phyloP scores from a whole-genome alignment of 1,284 basidiomycete genomes.

The Coriolopsis trogii region DNA sequence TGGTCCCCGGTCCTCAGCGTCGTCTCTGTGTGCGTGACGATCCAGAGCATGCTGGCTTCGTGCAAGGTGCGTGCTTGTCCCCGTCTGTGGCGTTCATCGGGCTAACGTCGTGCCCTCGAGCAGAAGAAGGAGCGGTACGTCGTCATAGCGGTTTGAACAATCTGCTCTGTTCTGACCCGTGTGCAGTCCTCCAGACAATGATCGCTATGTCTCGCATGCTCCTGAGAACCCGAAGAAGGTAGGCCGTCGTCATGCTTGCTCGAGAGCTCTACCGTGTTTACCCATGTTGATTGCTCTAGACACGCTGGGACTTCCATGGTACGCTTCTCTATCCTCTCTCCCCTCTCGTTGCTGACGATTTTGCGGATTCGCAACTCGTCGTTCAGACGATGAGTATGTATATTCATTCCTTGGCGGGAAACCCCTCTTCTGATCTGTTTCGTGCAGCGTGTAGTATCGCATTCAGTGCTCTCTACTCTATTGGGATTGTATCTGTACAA shows the following conservation, averaged over 20 bases:
- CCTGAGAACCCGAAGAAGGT: slow-evolving; percentile 90
- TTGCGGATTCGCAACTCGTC: background rate
- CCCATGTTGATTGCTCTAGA: slow-evolving; percentile 43
- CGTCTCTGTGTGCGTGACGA: slow-evolving; percentile 74
- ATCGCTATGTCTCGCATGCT: slow-evolving; percentile 76
- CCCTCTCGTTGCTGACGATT: background rate
- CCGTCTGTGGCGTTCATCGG: background rate
- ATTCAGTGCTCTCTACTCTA: background rate
- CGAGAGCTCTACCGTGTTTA: slow-evolving; percentile 15
- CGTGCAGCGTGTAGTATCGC: background rate
- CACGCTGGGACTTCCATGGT: slow-evolving; percentile 81
- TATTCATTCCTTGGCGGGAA: background rate
- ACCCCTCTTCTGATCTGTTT: background rate
- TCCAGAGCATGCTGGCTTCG: slow-evolving; percentile 87
- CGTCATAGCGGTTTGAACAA: background rate
- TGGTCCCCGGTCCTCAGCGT: slow-evolving; percentile 87
- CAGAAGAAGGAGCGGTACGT: slow-evolving; percentile 76
- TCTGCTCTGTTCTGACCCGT: background rate
- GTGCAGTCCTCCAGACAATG: slow-evolving; percentile 74
- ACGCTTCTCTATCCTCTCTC: slow-evolving; percentile 21
- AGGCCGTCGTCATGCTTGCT: slow-evolving; percentile 16
- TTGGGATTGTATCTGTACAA: slow-evolving; percentile 4
- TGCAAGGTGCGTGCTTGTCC: slow-evolving; percentile 61
- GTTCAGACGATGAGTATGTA: slow-evolving; percentile 47
- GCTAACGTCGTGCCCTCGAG: slow-evolving; percentile 10